A percentile compares a stretch with the other conserved stretches of the same genome.
Conservation (phyloP, 1,284 basidiomycete species). For the Leccinum solheimii region DNA sequence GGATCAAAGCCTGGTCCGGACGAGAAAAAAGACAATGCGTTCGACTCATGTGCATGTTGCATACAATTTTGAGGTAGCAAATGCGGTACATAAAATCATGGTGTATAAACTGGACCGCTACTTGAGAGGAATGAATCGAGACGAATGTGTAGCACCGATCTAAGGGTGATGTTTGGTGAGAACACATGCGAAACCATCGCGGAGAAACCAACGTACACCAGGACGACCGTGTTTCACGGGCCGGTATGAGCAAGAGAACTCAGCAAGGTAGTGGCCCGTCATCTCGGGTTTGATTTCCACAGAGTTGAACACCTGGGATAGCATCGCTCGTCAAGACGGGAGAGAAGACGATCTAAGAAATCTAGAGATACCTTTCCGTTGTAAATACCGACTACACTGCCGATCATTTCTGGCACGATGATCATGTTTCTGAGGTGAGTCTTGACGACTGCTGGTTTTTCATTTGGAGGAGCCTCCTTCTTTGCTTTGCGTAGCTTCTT, state of each 20-base stretch:
- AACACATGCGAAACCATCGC: not conserved
- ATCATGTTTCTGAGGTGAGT: slow-evolving; percentile 99
- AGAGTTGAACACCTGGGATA: slow-evolving; percentile 83
- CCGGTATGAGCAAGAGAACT: slow-evolving; percentile 94
- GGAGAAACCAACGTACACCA: slow-evolving; percentile 57
- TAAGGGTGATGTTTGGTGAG: slow-evolving; percentile 28
- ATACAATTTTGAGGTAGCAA: slow-evolving; percentile 31
- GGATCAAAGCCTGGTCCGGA: slow-evolving; percentile 22
- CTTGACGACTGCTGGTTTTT: slow-evolving; percentile 98
- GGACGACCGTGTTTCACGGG: slow-evolving; percentile 99
- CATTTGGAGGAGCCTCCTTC: slow-evolving; percentile 97
- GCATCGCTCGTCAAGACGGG: slow-evolving; percentile 4
- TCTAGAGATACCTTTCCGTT: slow-evolving; percentile 79
- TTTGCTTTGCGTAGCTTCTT: slow-evolving; percentile 99
- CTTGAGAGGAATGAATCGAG: slow-evolving; percentile 61
- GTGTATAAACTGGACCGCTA: slow-evolving; percentile 32
- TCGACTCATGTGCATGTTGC: slow-evolving; percentile 22
- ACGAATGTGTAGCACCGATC: slow-evolving; percentile 90
- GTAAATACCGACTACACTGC: slow-evolving; percentile 95
- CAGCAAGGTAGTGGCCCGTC: slow-evolving; percentile 98
- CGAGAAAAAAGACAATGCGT: slow-evolving; percentile 1
- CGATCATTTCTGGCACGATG: slow-evolving; percentile 99
- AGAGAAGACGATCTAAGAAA: not conserved
- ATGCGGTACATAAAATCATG: slow-evolving; percentile 21
- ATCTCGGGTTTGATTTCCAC: slow-evolving; percentile 99